Conservation (phyloP, 306 rosid genomes). For the Cucurbita maxima region DNA sequence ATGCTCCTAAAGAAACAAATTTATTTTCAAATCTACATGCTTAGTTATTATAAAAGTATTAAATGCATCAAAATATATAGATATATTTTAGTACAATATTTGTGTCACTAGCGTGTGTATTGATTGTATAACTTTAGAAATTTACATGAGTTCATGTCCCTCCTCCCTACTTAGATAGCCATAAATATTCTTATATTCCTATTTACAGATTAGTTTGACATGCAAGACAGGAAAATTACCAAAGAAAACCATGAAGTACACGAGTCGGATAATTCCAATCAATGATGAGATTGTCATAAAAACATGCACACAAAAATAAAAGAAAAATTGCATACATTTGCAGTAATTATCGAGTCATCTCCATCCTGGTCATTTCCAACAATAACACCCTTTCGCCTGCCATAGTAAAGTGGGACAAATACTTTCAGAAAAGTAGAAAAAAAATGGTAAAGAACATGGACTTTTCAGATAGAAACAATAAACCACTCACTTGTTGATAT, state of each 20-base stretch:
- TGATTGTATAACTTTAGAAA: neutral
- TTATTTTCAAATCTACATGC: neutral
- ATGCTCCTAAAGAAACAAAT: neutral
- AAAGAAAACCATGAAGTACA: neutral
- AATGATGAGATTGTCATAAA: neutral
- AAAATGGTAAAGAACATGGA: conserved; percentile 8
- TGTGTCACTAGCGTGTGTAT: neutral
- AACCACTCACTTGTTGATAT: conserved; percentile 72
- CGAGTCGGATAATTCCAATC: neutral
- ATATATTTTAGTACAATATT: neutral
- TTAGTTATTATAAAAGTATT: neutral
- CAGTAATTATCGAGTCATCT: conserved; percentile 83
- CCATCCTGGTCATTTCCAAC: conserved; percentile 99
- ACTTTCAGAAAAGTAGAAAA: neutral
- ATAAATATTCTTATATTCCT: too few relatives aligned
- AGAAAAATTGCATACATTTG: conserved; percentile 43
- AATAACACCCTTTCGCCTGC: conserved; percentile 85
- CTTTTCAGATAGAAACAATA: neutral
- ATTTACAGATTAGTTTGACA: too few relatives aligned
- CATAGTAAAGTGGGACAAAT: conserved; percentile 3
- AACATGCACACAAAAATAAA: neutral
- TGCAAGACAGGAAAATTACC: too few relatives aligned
- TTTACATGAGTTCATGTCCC: too few relatives aligned
- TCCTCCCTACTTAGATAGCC: too few relatives aligned
- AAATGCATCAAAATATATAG: neutral